Evolutionary conservation across 2,329 filamentous ascomycete genomes (phyloP).

Genomic region (Fusarium sp.): DNA sequence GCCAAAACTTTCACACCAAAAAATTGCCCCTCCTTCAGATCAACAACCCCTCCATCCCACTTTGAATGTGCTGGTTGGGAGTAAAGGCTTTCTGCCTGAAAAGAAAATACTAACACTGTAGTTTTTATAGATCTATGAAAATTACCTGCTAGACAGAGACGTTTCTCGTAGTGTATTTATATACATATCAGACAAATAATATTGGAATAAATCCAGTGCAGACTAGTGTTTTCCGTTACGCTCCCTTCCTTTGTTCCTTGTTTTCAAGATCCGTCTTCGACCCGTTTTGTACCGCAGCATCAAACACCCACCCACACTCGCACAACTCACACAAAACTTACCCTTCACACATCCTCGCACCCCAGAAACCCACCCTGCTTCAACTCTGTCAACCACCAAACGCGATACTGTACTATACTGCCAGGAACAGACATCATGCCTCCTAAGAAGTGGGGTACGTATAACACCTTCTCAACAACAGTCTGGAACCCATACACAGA

Average conservation of each 20-base stretch:
- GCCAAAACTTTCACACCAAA: neutral
- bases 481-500: neutral
- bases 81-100: conserved; percentile 32
- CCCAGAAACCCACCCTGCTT: neutral
- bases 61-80: neutral
- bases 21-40: conserved; percentile 26
- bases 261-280: conserved; percentile 28
- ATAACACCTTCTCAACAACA: neutral
- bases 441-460: conserved; percentile 57
- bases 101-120: neutral
- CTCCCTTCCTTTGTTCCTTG: neutral
- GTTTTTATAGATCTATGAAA: neutral
- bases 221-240: neutral
- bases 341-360: conserved; percentile 15
- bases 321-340: conserved; percentile 39
- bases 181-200: neutral
- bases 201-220: neutral
- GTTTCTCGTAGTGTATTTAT: neutral
- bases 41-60: conserved; percentile 21
- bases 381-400: conserved; percentile 21
- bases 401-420: neutral
- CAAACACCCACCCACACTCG: conserved; percentile 32
- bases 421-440: conserved; percentile 52
- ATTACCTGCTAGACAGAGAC: neutral
- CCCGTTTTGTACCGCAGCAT: conserved; percentile 38